Conservation (phyloP, 2,329 filamentous ascomycete genomes). For the Chrysosphaeria jannelii region DNA sequence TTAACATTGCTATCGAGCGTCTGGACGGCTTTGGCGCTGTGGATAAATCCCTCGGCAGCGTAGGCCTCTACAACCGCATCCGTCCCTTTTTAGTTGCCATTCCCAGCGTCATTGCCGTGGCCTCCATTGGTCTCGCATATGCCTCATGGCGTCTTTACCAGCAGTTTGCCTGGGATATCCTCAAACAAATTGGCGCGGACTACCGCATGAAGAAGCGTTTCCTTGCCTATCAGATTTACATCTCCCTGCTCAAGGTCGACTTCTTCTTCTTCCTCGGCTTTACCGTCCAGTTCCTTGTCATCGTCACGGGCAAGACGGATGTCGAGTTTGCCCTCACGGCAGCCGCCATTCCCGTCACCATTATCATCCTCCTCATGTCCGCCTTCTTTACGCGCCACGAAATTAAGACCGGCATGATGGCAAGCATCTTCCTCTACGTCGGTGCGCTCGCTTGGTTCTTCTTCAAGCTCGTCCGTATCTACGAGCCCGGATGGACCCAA, state of each 20-base stretch:
- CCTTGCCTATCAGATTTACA: conserved; percentile 95
- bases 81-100: conserved; percentile 59
- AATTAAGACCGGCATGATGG: conserved; percentile 45
- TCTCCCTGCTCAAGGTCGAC: conserved; percentile 91
- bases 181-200: conserved; percentile 96
- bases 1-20: conserved; percentile 35
- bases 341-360: conserved; percentile 70
- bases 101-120: conserved; percentile 52
- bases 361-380: conserved; percentile 59
- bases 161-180: conserved; percentile 96
- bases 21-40: conserved; percentile 19
- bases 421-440: conserved; percentile 61
- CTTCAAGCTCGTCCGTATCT: conserved; percentile 96
- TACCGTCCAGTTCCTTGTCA: conserved; percentile 88
- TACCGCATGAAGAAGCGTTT: conserved; percentile 90
- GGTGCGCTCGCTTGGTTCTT: conserved; percentile 82
- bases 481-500: conserved; percentile 25
- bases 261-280: conserved; percentile 99
- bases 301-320: conserved; percentile 39
- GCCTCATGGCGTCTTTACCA: conserved; percentile 89
- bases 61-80: conserved; percentile 34
- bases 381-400: conserved; percentile 67
- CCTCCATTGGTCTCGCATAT: conserved; percentile 41
- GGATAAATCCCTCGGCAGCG: conserved; percentile 5
- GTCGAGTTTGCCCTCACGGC: conserved; percentile 67